Evolutionary conservation across 176 grass and related monocot genomes (phyloP).

Genomic region (Zizania latifolia): DNA sequence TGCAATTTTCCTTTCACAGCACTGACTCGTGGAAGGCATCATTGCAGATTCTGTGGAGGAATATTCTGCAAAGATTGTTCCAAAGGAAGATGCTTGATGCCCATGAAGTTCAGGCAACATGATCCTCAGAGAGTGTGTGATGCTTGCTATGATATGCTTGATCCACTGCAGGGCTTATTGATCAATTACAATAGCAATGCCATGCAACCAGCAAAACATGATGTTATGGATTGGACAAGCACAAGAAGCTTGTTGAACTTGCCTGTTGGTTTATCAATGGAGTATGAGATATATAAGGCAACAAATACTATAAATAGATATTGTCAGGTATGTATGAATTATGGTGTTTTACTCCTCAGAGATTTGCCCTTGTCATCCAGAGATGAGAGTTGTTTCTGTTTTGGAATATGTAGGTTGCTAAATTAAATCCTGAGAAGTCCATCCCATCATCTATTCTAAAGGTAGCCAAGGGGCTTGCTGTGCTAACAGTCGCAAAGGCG

Average conservation of each 20-base stretch:
- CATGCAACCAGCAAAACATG: constrained; percentile 77
- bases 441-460: constrained; percentile 85
- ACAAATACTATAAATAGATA: constrained; percentile 69
- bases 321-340: constrained; percentile 49
- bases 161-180: constrained; percentile 80
- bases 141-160: constrained; percentile 73
- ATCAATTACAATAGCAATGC: constrained; percentile 84
- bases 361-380: background rate
- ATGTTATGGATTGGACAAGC: constrained; percentile 96
- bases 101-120: constrained; percentile 66
- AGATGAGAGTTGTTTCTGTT: constrained; percentile 28
- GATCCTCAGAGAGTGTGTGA: constrained; percentile 88
- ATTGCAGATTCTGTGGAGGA: constrained; percentile 93
- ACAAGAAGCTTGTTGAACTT: constrained; percentile 78
- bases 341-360: background rate
- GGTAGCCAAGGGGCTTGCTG: constrained; percentile 78
- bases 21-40: constrained; percentile 72
- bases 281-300: constrained; percentile 93
- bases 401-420: constrained; percentile 57
- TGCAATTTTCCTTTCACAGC: constrained; percentile 66
- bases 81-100: constrained; percentile 75
- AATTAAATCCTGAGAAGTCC: constrained; percentile 86
- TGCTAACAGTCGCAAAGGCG: constrained; percentile 78
- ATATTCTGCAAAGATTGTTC: constrained; percentile 85
- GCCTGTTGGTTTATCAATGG: constrained; percentile 82